Evolutionary conservation across 371 early-diverging fungal species (phyloP), one percentile per base, ranked within the genome.

Genomic region (Coemansia sp.): DNA sequence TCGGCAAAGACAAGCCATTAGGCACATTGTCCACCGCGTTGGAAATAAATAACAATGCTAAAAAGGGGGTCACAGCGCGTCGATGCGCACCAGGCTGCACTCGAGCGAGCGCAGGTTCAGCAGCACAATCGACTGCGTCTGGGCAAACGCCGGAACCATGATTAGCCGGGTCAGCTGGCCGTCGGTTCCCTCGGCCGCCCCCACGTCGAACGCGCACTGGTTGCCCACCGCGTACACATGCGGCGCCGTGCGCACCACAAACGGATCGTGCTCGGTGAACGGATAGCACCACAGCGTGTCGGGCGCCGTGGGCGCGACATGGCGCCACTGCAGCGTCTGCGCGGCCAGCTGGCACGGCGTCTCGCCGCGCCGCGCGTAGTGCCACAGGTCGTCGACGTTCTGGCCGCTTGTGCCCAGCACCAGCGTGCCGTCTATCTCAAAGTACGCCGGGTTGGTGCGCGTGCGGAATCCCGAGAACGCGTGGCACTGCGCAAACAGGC

Each of bases 251-350:
- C 76, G 71, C 24, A 97, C 67, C 5, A 95, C 80, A 63, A 96
- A 94, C 1, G 98, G 96, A 62, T 97, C 98, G 8, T 66, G 68
- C 53, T 89, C 86, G 64, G 81, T 80, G 67, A 88, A 94, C 11
- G 98, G 98, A 69, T 92, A 91, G 64, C 90, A 89, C 88, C 91
- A 92, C 39, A 96, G 79, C 4, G 96, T 95, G 77, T 97, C 98
- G 0, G 98, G 98, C 1, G 92, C 88, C 9, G 94, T 87, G 0
- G 98, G 98, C 8, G 94, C 93, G 24, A 95, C 77, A 57, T 94
- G 94, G 18, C 88, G 80, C 93, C 94, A 94, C 16, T 67, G 68
- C 55, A 96, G 66, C 2, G 88, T 88, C 18, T 69, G 62, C 32
- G 83, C 86, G 4, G 92, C 90, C 80, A 94, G 77, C 36, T 80